Percentiles rank a stretch among this genome's conserved stretches.
phyloP scores from a whole-genome alignment of 1,284 basidiomycete species.

The Apiotrichum domesticum region DNA sequence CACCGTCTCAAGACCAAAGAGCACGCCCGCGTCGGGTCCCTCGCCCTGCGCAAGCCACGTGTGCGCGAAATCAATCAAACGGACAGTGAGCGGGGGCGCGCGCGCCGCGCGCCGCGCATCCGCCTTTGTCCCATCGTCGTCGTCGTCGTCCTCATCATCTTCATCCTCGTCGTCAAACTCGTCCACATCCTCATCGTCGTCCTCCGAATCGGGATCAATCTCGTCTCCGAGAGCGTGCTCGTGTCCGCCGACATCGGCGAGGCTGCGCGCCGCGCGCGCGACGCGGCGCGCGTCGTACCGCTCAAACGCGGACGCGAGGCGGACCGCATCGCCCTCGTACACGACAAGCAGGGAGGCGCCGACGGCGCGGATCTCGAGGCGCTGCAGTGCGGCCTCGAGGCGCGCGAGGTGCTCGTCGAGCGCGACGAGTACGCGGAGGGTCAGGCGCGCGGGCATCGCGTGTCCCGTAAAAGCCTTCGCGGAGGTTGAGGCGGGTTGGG shows the following conservation, averaged over 20 bases:
- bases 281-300: constrained; percentile 43
- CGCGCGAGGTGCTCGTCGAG: constrained; percentile 53
- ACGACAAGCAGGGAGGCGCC: constrained; percentile 74
- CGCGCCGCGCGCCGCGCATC: constrained; percentile 42
- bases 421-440: constrained; percentile 56
- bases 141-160: constrained; percentile 35
- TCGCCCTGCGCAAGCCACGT: constrained; percentile 62
- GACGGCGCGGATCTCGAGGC: constrained; percentile 70
- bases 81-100: constrained; percentile 60
- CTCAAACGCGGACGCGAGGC: constrained; percentile 50
- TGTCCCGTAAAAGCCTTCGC: constrained; percentile 14
- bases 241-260: constrained; percentile 9
- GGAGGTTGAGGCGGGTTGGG: too few relatives aligned
- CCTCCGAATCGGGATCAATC: constrained; percentile 40
- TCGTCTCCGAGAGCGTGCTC: constrained; percentile 24
- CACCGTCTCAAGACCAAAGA: constrained; percentile 64
- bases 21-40: constrained; percentile 72
- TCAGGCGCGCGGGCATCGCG: constrained; percentile 54
- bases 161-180: constrained; percentile 31
- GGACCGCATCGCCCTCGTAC: constrained; percentile 65
- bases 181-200: constrained; percentile 24
- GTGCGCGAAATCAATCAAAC: constrained; percentile 92
- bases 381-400: constrained; percentile 53
- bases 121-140: constrained; percentile 21
- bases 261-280: constrained; percentile 1